Conservation (phyloP, 306 rosid species). For the Rubus idaeus region DNA sequence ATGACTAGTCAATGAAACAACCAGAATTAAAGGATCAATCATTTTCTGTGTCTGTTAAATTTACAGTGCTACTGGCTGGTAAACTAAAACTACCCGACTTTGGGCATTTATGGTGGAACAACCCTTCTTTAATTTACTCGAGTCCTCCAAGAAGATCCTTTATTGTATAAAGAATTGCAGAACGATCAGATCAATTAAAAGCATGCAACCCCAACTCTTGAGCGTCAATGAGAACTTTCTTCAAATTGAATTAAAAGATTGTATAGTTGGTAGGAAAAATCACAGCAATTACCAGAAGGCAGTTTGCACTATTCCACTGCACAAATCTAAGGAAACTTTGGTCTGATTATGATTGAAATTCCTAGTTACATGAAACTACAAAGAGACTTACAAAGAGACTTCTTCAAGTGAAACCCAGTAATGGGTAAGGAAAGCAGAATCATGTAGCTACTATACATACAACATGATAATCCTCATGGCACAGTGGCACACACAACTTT, state of each 20-base stretch:
- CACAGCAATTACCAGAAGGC: not conserved
- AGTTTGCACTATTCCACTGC: not conserved
- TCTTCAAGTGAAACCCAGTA: slow-evolving; percentile 18
- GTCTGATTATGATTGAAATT: not conserved
- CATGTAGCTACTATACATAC: slow-evolving; percentile 28
- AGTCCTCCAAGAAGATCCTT: not conserved
- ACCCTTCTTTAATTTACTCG: not conserved
- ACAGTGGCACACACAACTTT: slow-evolving; percentile 25
- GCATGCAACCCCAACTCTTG: not conserved
- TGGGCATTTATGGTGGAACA: slow-evolving; percentile 8
- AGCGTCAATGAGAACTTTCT: not conserved
- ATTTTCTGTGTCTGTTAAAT: not conserved
- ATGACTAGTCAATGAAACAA: slow-evolving; percentile 14
- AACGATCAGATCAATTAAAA: not conserved
- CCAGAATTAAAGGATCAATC: slow-evolving; percentile 24
- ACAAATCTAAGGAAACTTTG: not conserved
- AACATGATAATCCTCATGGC: slow-evolving; percentile 29
- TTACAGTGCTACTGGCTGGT: slow-evolving; percentile 12
- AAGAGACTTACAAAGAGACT: not conserved
- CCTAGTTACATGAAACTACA: slow-evolving; percentile 9
- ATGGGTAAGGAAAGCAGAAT: slow-evolving; percentile 23
- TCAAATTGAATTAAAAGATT: not conserved
- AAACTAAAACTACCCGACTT: slow-evolving; percentile 23
- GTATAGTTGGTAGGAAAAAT: not conserved
- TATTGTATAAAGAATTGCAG: not conserved